Evolutionary conservation across 306 rosid genomes (phyloP).

Genomic region (Quercus agrifolia): DNA sequence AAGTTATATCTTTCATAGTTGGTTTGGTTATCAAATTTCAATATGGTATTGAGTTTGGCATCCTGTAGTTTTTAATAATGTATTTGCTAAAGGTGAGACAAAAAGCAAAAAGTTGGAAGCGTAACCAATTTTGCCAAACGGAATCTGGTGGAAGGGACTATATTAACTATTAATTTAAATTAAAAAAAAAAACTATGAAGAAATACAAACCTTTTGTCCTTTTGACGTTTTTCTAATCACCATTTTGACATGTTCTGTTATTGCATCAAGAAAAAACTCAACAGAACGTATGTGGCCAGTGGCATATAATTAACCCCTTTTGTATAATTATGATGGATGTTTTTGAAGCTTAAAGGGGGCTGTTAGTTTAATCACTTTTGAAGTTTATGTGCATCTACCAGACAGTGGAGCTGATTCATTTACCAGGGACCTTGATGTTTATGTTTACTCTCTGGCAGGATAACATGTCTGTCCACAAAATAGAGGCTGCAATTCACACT

Average conservation of each 20-base stretch:
- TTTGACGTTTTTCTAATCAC: neutral
- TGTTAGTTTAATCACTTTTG: neutral
- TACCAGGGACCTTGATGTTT: neutral
- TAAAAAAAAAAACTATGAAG: neutral
- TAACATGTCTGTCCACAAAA: conserved; percentile 67
- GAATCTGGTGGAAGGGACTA: neutral
- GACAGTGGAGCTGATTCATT: conserved; percentile 1
- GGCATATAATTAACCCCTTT: neutral
- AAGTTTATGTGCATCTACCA: neutral
- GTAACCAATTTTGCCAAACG: too few species aligned
- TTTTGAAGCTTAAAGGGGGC: neutral
- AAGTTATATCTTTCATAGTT: neutral
- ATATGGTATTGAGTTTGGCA: neutral
- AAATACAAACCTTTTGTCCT: neutral
- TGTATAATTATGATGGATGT: neutral
- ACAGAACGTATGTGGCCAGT: neutral
- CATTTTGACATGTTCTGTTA: neutral
- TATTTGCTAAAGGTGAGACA: too few species aligned
- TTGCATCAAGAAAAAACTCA: neutral
- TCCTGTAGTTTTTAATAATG: too few species aligned
- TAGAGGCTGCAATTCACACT: conserved; percentile 81
- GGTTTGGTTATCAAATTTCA: neutral
- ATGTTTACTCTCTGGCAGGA: conserved; percentile 41
- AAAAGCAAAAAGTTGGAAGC: too few species aligned
- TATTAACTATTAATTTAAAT: neutral